These are phyloP conservation scores for Pseudocercospora macadamiae DNA, from an alignment of 2,329 filamentous ascomycete species.

Conservation along the genomic window DNA sequence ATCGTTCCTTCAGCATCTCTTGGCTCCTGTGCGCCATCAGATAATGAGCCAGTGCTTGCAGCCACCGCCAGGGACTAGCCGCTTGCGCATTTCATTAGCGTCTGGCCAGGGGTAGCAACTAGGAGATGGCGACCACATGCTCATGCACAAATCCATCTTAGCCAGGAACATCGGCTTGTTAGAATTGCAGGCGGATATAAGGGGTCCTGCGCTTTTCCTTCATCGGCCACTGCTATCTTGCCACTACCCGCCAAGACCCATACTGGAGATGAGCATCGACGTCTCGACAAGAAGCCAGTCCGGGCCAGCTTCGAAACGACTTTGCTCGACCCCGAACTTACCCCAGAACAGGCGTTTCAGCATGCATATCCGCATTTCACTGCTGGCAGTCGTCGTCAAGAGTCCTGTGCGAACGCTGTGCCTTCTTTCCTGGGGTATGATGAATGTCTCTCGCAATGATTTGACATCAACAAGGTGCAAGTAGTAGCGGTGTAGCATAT, in stretches of 20 bases:
- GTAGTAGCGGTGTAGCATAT: background rate
- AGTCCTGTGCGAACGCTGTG: too few species aligned
- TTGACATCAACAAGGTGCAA: background rate
- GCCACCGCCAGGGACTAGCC: background rate
- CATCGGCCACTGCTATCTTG: background rate
- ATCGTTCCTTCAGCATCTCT: background rate
- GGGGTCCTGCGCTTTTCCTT: background rate
- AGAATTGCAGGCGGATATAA: background rate
- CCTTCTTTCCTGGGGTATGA: too few species aligned
- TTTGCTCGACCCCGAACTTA: too few species aligned
- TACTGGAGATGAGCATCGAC: background rate
- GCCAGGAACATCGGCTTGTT: background rate
- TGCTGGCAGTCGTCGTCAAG: too few species aligned
- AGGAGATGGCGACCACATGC: background rate
- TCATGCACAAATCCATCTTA: background rate
- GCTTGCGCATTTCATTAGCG: background rate
- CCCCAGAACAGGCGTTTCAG: slow-evolving; percentile 4
- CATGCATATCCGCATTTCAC: background rate
- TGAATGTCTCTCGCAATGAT: too few species aligned
- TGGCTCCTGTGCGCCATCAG: background rate
- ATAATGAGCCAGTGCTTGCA: too few species aligned
- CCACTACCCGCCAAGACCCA: background rate
- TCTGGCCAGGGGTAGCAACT: background rate
- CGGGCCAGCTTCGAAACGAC: too few species aligned
- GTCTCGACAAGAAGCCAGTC: background rate